Evolutionary conservation across 2,329 filamentous ascomycete species (phyloP).

Genomic region (Beauveria australis): DNA sequence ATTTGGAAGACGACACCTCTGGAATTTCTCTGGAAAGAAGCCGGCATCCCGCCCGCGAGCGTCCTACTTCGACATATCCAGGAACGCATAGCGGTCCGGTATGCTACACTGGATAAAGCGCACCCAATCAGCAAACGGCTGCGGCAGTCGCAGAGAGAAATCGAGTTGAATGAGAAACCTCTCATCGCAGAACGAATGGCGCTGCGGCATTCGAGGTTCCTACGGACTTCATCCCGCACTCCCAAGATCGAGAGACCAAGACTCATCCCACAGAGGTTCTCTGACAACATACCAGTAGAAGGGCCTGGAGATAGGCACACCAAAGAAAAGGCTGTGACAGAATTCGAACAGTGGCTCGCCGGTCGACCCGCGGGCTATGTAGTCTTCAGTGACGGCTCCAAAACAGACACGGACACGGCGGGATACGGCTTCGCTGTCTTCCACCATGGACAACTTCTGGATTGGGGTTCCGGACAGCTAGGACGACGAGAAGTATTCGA

Average conservation of each 20-base stretch:
- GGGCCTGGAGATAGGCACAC: background rate
- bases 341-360: background rate
- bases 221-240: background rate
- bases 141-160: background rate
- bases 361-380: background rate
- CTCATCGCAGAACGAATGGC: conserved; percentile 1
- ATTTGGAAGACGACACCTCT: background rate
- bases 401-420: background rate
- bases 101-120: background rate
- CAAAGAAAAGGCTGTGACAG: background rate
- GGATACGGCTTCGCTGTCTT: conserved; percentile 1
- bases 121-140: conserved; percentile 1
- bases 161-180: conserved; percentile 1
- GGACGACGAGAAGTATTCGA: background rate
- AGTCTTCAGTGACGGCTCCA: conserved; percentile 1
- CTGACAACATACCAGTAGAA: background rate
- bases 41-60: background rate
- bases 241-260: background rate
- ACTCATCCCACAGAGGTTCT: conserved; percentile 4
- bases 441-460: background rate
- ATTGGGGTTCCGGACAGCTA: background rate
- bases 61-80: background rate
- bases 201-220: background rate
- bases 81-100: background rate
- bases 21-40: conserved; percentile 2